Evolutionary conservation across 495 filamentous ascomycete species (phyloP), one percentile per base, ranked within the genome.

Genomic region (Lepidopterella palustris): DNA sequence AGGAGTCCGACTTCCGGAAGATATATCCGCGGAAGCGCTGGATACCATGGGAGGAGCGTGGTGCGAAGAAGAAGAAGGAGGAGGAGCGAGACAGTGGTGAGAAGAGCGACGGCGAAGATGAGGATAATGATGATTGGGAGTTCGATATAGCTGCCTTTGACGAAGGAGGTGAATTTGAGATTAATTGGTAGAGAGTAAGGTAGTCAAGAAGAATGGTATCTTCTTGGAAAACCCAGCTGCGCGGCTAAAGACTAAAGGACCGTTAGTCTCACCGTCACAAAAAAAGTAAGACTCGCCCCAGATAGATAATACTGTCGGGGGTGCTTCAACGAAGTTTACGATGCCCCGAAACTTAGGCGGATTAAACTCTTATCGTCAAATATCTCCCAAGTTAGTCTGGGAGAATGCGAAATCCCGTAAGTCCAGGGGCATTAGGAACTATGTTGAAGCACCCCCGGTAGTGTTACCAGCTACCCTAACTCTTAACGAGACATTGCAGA

Each of bases 291-390:
- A 35, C 31, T 35, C 31, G 31, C 42, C 20, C 42, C 42, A 47
- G 42, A 23, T 47, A 5, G 42, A 47, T 47, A 20, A 23, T 18
- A 47, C 42, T 47, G 42, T 47, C 42, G 20, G 42, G 42, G 42
- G 42, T 47, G 42, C 42, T 47, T 47, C 18, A 20, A 47, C 42
- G 42, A 47, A 23, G 13, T 47, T 47, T 47, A 47, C 42, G 42
- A 47, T n/a, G 42, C 42, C 42, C 42, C 42, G 20, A 47, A 47
- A 15, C 42, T 23, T 18, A 47, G 42, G 42, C 42, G 42, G 42
- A 47, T 47, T 23, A 47, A 47, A 47, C 42, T 47, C 42, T 15
- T 47, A 47, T 47, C 42, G 20, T 47, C 20, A n/a, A 47, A 15
- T 47, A 15, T 47, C 42, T 47, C 42, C 42, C 31, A 48, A 6